Base-by-base conservation (phyloP, 2,329 filamentous ascomycete genomes). In the Incumbomyces delicatus region DNA sequence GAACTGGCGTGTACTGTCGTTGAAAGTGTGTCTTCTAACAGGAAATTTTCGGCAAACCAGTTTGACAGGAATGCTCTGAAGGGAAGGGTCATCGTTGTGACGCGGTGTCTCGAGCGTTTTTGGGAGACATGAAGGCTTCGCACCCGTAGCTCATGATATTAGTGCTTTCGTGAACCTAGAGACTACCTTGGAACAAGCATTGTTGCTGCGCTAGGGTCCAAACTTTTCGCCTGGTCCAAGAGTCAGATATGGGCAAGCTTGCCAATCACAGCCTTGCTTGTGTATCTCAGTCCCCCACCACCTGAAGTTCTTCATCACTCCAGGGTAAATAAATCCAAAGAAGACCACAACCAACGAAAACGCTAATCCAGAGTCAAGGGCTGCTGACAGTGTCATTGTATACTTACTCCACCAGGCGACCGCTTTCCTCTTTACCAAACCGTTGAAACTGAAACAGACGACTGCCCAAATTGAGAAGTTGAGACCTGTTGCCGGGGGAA, bases 281-380 rank as follows among this genome's bases (percentile, higher is more conserved):
- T 87, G 88, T 4, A 90, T 75, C 60, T 92, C 85, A 0, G 87
- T 94, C 0, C 87, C 87, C 87, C 87, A 94, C 87, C 87, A 94
- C 47, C 72, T 78, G 60, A 92, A 88, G 22, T 74, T 72, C 33
- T 78, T 74, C 70, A 83, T 83, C 71, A 74, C 78, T 0, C 85
- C 85, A 0, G 87, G 83, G 60, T 88, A 90, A n/a, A 92, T 75
- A 54, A 94, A 84, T 1, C 80, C 85, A 58, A 94, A 90, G 62
- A 94, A 94, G 20, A 92, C 81, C 3, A 90, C 76, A 8, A 94
- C 80, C 31, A 92, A 81, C 22, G 85, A 85, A 58, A 89, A 85
- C 0, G 87, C 87, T 16, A 94, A 69, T 1, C 87, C 86, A 1
- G 83, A 88, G 61, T 94, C 87, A 46, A 94, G 72, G 1, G 85